Evolutionary conservation across 495 filamentous ascomycete genomes (phyloP), one percentile per base, ranked within the genome.

Genomic region (Hypomontagnella monticulosa): DNA sequence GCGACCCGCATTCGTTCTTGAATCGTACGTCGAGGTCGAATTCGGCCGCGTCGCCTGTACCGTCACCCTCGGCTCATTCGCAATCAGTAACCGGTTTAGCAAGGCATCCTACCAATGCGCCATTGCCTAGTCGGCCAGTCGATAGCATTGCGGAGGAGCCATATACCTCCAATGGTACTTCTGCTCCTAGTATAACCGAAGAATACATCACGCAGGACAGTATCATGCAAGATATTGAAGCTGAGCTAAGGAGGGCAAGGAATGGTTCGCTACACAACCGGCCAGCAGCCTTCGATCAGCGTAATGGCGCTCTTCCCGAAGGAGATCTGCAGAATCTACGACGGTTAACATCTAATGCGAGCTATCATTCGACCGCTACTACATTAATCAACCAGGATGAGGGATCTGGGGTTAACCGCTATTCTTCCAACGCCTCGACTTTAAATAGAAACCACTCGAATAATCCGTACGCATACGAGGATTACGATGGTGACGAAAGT

Each of bases 401-500:
- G 20, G 58, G 68, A 34, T 43, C 73, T 43, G 57, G 74, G 9
- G 76, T 79, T 32, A 71, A 76, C 34, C 75, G 81, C 9, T 78
- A 78, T 62, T 75, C 76, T 0, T 85, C 83, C 2, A 81, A 78
- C 47, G 81, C 83, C 4, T 81, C 82, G 4, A 82, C 82, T 3
- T 44, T 81, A 30, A 79, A 78, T 51, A 74, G 73, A 27, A 81
- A 81, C 46, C 70, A 75, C 54, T 73, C 71, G 10, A 70, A 62
- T 19, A 73, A 71, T 46, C 61, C 66, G 7, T 62, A 70, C 30
- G 42, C 77, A 1, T 71, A 73, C 4, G 74, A 75, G 38, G 67
- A 74, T 59, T 75, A 78, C 14, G 77, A 76, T 5, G 77, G 76
- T 23, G 81, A 95, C 61, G 91, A 92, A 23, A 97, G 93, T 69